Base-by-base conservation (phyloP, 164 flowering plant species). In the Umbilicus rupestris region DNA sequence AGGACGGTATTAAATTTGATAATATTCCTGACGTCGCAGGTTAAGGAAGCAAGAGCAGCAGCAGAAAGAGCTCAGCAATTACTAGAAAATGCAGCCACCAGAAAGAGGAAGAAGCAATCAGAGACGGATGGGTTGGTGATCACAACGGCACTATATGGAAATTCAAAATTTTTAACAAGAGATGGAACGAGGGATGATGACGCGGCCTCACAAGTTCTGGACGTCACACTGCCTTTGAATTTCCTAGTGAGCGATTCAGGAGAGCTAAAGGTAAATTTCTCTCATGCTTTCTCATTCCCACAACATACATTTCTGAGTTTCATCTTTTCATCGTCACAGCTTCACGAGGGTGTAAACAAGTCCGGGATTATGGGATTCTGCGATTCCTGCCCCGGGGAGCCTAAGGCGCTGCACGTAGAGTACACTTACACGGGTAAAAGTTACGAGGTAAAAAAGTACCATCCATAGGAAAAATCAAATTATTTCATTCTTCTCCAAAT, bases 291-390 rank as follows among this genome's bases (percentile, higher is more conserved):
- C 60, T 26, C 11, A 12, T 14, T 15, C 5, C 3, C 5, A 35
- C 37, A 91, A 84, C 80, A 91, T 7, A 8, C 29, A 20, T 1
- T 20, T 50, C 22, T 20, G 29, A 20, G 3, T 50, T 50, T 50
- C 0, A 20, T 47, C 11, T 33, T 6, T 47, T 44, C 45, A 10
- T 75, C 67, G 52, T 17, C 76, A 22, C 57, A 95, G 71, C 96
- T 95, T 69, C 99, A 95, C 31, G 83, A 86, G 49, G 99, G 97
- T 60, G 86, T 92, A 68, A 92, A 85, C 80, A 92, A 95, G 71
- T 84, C 97, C 0, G 97, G 99, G 26, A 95, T 95, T 60, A 95
- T 95, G 99, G 97, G 99, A 31, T 95, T 89, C 69, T 95, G 84
- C 70, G 99, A 95, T 79, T 94, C 94, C 22, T 91, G 97, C 71